Conservation (phyloP, 2,329 filamentous ascomycete species). For the Cordyceps farinosa region DNA sequence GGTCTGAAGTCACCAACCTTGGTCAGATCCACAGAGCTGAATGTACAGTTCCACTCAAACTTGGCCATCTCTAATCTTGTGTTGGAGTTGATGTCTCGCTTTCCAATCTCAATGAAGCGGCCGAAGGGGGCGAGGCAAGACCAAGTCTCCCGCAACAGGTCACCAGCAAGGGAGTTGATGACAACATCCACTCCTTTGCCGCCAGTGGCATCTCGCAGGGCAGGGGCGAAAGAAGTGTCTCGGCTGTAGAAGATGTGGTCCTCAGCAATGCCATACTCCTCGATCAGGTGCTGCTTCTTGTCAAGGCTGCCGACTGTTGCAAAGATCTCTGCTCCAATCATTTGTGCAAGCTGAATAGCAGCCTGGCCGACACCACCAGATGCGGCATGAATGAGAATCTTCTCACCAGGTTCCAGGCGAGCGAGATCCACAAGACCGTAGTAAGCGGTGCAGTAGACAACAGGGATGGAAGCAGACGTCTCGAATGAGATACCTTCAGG, state of each 20-base stretch:
- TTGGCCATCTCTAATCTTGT: conserved; percentile 46
- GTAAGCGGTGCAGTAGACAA: conserved; percentile 41
- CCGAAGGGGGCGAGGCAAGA: conserved; percentile 43
- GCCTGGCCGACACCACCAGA: conserved; percentile 39
- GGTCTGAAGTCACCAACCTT: conserved; percentile 41
- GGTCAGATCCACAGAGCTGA: conserved; percentile 44
- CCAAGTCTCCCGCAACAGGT: conserved; percentile 41
- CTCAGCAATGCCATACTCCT: conserved; percentile 35
- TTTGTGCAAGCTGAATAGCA: conserved; percentile 37
- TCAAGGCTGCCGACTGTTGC: conserved; percentile 39
- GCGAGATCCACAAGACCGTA: conserved; percentile 38
- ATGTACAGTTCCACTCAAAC: conserved; percentile 45
- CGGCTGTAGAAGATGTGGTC: conserved; percentile 29
- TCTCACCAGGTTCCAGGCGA: conserved; percentile 35
- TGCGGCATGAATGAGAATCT: conserved; percentile 38
- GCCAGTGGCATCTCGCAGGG: conserved; percentile 26
- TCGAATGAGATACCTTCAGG: conserved; percentile 36
- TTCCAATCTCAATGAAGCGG: conserved; percentile 44
- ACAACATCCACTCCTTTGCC: conserved; percentile 66
- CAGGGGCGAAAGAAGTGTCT: conserved; percentile 24
- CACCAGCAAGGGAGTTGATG: conserved; percentile 49
- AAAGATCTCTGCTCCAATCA: conserved; percentile 39
- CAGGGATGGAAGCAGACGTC: conserved; percentile 37
- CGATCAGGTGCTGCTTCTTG: conserved; percentile 37
- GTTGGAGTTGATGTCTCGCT: conserved; percentile 37